Evolutionary conservation across 768 basidiomycete genomes (phyloP).

Genomic region (Naematelia aurantialba): DNA sequence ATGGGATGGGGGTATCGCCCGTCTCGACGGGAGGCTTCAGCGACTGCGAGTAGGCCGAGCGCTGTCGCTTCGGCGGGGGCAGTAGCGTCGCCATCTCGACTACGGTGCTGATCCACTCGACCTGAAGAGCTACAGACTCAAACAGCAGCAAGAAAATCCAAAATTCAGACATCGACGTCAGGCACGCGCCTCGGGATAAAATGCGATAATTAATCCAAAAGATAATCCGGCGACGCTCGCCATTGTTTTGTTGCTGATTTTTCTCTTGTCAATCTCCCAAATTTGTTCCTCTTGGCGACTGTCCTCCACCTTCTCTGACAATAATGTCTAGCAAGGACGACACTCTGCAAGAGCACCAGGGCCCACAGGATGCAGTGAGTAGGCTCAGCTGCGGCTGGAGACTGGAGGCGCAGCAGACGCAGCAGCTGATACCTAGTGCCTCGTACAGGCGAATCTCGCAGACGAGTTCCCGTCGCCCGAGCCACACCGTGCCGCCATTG

Average conservation of each 20-base stretch:
- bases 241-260: slow-evolving; percentile 10
- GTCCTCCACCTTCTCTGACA: slow-evolving; percentile 15
- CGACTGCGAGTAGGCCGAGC: slow-evolving; percentile 56
- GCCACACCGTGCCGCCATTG: slow-evolving; percentile 21
- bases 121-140: background rate
- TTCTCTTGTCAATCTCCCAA: slow-evolving; percentile 11
- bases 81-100: slow-evolving; percentile 71
- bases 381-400: too few species aligned
- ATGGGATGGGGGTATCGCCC: slow-evolving; percentile 54
- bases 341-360: slow-evolving; percentile 6
- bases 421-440: background rate
- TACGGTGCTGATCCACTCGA: too few species aligned
- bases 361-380: slow-evolving; percentile 31
- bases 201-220: background rate
- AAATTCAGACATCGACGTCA: background rate
- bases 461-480: slow-evolving; percentile 39
- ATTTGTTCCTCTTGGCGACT: background rate
- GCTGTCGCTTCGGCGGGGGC: slow-evolving; percentile 83
- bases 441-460: slow-evolving; percentile 24
- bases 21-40: slow-evolving; percentile 50
- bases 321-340: slow-evolving; percentile 17
- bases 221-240: background rate
- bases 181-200: background rate
- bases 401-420: too few species aligned
- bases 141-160: background rate